Evolutionary conservation across 2,329 filamentous ascomycete genomes (phyloP).

Genomic region (Nothopassalora personata): DNA sequence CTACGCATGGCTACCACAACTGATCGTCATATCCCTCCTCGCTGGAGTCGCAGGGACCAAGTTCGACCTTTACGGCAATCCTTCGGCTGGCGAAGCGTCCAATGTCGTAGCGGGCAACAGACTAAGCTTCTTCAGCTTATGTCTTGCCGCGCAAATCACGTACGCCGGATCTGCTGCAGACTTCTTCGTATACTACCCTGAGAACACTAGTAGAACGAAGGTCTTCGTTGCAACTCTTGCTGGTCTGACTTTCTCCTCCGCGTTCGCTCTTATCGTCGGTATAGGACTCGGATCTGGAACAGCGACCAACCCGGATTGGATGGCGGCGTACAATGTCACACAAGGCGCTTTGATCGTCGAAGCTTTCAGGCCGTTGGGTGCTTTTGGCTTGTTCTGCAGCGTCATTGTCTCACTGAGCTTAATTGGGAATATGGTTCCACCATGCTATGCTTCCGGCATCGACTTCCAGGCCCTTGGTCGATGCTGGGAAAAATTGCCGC

Average conservation of each 20-base stretch:
- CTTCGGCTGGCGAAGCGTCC: slow-evolving; percentile 45
- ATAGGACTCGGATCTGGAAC: slow-evolving; percentile 59
- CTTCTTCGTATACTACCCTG: slow-evolving; percentile 62
- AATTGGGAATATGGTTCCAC: slow-evolving; percentile 61
- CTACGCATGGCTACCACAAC: slow-evolving; percentile 60
- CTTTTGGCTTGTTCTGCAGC: slow-evolving; percentile 62
- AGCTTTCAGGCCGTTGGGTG: slow-evolving; percentile 54
- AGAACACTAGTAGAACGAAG: slow-evolving; percentile 46
- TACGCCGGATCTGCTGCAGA: slow-evolving; percentile 61
- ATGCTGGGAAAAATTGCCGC: slow-evolving; percentile 54
- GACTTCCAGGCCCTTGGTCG: slow-evolving; percentile 62
- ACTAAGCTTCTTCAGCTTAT: slow-evolving; percentile 66
- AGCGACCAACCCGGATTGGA: slow-evolving; percentile 48
- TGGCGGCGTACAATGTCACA: slow-evolving; percentile 51
- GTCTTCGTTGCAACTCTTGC: slow-evolving; percentile 54
- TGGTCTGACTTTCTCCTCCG: slow-evolving; percentile 55
- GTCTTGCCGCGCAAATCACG: slow-evolving; percentile 58
- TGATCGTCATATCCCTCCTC: slow-evolving; percentile 57
- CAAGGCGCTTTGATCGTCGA: slow-evolving; percentile 61
- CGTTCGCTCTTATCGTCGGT: slow-evolving; percentile 57
- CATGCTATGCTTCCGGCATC: slow-evolving; percentile 61
- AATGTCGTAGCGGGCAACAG: slow-evolving; percentile 52
- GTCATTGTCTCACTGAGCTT: slow-evolving; percentile 60
- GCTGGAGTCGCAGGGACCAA: slow-evolving; percentile 56
- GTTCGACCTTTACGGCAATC: slow-evolving; percentile 50